Conservation (phyloP, 495 filamentous ascomycete genomes). For the Pseudoneurospora amorphoporcata region DNA sequence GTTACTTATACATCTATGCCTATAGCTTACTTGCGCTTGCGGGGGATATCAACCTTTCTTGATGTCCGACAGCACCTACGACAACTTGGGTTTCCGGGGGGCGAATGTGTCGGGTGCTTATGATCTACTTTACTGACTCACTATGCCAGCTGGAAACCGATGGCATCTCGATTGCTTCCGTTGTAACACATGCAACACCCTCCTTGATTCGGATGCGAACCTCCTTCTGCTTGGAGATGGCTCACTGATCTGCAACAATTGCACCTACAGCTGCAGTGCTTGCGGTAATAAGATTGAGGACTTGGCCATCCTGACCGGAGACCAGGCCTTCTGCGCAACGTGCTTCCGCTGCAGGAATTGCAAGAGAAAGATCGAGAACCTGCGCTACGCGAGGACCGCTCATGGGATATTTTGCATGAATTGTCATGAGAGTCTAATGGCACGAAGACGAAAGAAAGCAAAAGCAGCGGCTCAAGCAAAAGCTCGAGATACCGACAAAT, state of each 20-base stretch:
- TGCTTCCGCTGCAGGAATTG: constrained; percentile 98
- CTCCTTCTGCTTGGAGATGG: constrained; percentile 94
- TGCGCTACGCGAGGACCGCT: constrained; percentile 94
- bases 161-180: constrained; percentile 99
- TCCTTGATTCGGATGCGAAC: constrained; percentile 97
- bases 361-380: constrained; percentile 96
- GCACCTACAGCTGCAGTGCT: constrained; percentile 97
- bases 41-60: neutral
- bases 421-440: constrained; percentile 98
- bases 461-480: constrained; percentile 53
- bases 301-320: constrained; percentile 91
- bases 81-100: neutral
- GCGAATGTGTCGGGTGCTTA: neutral
- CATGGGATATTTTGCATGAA: constrained; percentile 99
- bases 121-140: neutral
- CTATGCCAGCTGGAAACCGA: constrained; percentile 78
- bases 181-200: constrained; percentile 89
- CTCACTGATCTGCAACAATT: constrained; percentile 97
- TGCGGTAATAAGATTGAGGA: constrained; percentile 98
- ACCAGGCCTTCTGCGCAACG: constrained; percentile 96
- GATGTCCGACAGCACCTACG: neutral
- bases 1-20: constrained; percentile 18
- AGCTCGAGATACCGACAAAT: constrained; percentile 70
- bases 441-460: constrained; percentile 80
- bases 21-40: neutral